These are phyloP conservation scores for Torulaspora gathmanii DNA, from an alignment of 805 yeast species.

Conservation along the genomic window DNA sequence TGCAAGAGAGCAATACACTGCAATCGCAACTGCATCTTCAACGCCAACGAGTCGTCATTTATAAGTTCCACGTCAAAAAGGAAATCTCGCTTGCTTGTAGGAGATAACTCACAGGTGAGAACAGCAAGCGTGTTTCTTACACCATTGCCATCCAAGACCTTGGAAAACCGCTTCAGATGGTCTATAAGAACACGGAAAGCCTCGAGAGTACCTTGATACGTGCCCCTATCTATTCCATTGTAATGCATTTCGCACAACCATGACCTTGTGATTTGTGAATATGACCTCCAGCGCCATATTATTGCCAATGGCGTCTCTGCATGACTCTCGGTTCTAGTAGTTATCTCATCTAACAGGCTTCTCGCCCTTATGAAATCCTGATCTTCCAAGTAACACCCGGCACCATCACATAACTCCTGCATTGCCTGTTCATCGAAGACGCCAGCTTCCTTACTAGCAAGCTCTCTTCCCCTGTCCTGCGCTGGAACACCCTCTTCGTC, in stretches of 20 bases:
- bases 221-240: conserved; percentile 4
- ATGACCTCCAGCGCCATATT: conserved; percentile 6
- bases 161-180: background rate
- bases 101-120: conserved; percentile 4
- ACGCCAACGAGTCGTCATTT: background rate
- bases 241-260: conserved; percentile 13
- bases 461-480: background rate
- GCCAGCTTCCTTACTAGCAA: background rate
- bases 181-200: conserved; percentile 2
- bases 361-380: conserved; percentile 16
- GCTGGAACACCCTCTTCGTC: conserved; percentile 10
- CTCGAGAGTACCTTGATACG: background rate
- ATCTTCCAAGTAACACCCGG: conserved; percentile 13
- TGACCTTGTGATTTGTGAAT: conserved; percentile 4
- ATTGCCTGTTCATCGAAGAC: conserved; percentile 1
- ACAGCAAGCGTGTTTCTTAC: background rate
- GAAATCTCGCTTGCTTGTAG: conserved; percentile 5
- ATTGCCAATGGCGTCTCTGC: background rate
- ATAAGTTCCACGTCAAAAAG: conserved; percentile 6
- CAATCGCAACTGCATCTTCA: conserved; percentile 7
- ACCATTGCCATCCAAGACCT: background rate
- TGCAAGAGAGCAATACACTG: conserved; percentile 4
- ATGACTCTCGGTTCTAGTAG: background rate
- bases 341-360: conserved; percentile 3
- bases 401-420: conserved; percentile 10